Evolutionary conservation across 495 filamentous ascomycete species (phyloP).

Genomic region (Apiosordaria backusii): DNA sequence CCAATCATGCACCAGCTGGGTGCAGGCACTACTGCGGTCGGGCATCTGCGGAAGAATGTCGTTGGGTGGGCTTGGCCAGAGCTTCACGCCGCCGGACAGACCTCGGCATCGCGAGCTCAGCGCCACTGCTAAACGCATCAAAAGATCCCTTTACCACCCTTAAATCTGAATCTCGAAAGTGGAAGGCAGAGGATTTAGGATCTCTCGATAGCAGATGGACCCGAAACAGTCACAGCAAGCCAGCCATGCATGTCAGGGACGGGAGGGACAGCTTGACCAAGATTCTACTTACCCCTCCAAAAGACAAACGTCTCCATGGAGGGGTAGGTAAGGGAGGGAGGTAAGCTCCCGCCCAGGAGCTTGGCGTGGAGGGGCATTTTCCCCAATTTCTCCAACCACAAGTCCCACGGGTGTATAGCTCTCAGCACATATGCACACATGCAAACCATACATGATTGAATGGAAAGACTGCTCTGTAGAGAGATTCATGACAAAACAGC

Average conservation of each 20-base stretch:
- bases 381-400: slow-evolving; percentile 6
- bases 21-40: not conserved
- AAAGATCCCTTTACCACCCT: not conserved
- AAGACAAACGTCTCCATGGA: not conserved
- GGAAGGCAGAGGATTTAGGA: too few relatives aligned
- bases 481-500: too few relatives aligned
- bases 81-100: not conserved
- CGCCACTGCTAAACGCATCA: too few relatives aligned
- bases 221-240: not conserved
- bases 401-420: not conserved
- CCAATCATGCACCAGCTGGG: not conserved
- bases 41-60: not conserved
- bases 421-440: not conserved
- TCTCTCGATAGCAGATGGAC: not conserved
- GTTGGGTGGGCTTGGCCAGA: not conserved
- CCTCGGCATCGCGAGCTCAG: slow-evolving; percentile 6
- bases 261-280: too few relatives aligned
- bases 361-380: slow-evolving; percentile 3
- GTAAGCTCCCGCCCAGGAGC: not conserved
- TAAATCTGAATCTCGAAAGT: too few relatives aligned
- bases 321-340: not conserved
- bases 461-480: too few relatives aligned
- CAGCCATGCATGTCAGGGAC: too few relatives aligned
- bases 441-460: too few relatives aligned
- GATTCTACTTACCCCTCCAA: slow-evolving; percentile 7